Base-by-base conservation (phyloP, 225 moss, liverwort and hornwort genomes). In the Sphagnum tenellum region DNA sequence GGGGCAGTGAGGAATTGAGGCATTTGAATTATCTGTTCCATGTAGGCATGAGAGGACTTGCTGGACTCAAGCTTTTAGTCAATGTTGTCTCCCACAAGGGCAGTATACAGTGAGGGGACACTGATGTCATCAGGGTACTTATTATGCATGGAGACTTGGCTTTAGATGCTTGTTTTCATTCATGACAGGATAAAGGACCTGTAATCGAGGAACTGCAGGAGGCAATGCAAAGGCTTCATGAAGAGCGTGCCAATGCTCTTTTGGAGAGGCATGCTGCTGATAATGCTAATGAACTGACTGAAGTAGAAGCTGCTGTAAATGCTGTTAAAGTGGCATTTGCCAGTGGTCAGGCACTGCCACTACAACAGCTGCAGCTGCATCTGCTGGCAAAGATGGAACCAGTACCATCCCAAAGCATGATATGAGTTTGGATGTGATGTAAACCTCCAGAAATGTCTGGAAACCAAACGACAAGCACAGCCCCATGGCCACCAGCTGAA, bases 121-220 rank as follows among this genome's bases (percentile, higher is more conserved):
- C 29, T 29, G 29, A 29, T 29, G 29, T 29, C 29, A 29, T 29
- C 29, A 29, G 29, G 29, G 29, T 29, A 29, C 29, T 29, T 29
- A 29, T 29, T 29, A 29, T 29, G 29, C 29, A 29, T 29, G 29
- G 29, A 29, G 29, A 29, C 29, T 29, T 29, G 29, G 29, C 29
- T 29, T 29, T 29, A 29, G 29, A 29, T 29, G 29, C 29, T 29
- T 29, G 29, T 29, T 29, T 29, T 29, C 29, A 29, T 29, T 29
- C 29, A 29, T 29, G 29, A 29, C 29, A 96, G 92, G 89, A 93
- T 65, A 98, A 98, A 72, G 98, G 92, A 46, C 87, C 93, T 61
- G 70, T 98, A 6, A 88, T 93, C 73, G 98, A 98, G 73, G 92
- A 92, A 67, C 74, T 98, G 71, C 93, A 98, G 84, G 98, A 98